Evolutionary conservation across 768 basidiomycete species (phyloP), one percentile per base, ranked within the genome.

Genomic region (Lentinus brumalis): DNA sequence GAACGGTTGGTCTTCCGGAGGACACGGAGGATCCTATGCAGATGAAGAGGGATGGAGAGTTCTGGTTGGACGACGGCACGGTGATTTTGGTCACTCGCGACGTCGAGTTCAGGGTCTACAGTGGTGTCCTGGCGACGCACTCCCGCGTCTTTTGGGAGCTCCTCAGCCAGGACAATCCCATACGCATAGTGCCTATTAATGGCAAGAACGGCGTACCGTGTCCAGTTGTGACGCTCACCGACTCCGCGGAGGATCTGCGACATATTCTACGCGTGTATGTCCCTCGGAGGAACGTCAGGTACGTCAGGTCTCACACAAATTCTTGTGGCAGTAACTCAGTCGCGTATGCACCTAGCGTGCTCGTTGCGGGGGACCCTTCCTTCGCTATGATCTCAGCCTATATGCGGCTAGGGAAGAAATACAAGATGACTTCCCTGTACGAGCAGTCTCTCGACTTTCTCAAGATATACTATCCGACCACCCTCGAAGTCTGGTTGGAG

Each of bases 21-120:
- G 21, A 26, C 21, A 26, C 21, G 21, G 21, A 26, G 21, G 1
- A 26, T 26, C 2, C 2, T 1, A 26, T 26, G 21, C 21, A 26
- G 21, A 26, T 26, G 35, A 45, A 45, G 44, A 16, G 44, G 8
- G 41, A 40, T 29, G 52, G 39, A 21, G 52, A 45, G 21, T 30
- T 55, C 45, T 66, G 62, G 46, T 60, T 59, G 31, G 46, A 62
- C 10, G 64, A 66, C 30, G 66, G 61, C 5, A 66, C 49, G 26
- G 30, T 63, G 40, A 50, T 67, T 29, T 46, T 67, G 2, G 16
- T 42, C 15, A 57, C 55, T 38, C 39, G 42, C 30, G 47, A 46
- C 30, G 38, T 53, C 46, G 61, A 42, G 7, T 61, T 66, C 45
- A 56, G 58, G 15, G 65, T 67, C 4, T 53, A 66, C 41, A 40